Base-by-base conservation (phyloP, 2,329 filamentous ascomycete genomes). In the Phoma sp. region DNA sequence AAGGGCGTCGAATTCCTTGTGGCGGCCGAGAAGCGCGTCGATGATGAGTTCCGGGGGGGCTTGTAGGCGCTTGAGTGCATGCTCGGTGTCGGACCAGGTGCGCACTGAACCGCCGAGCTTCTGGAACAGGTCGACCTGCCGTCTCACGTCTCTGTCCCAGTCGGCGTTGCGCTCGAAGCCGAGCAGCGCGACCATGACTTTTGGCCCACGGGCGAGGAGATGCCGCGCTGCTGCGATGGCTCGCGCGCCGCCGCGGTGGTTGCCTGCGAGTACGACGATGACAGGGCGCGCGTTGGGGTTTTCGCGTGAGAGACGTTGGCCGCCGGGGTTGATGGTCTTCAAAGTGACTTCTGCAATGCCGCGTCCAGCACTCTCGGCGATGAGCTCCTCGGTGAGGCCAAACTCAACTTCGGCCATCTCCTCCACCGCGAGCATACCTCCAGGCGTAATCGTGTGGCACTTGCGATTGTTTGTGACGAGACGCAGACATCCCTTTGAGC, bases 401-500 rank as follows among this genome's bases (percentile, higher is more conserved):
- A 96, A 85, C 63, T 97, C 92, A 37, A 91, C 89, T 56, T 92
- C 88, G 0, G 93, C 92, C 51, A 96, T 90, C 68, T 95, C 93
- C 76, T 98, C 95, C 1, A 98, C 85, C 59, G 95, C 94, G 25
- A 96, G 84, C 85, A 97, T 95, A 70, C 96, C 92, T 35, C 95
- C 80, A 6, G 94, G 85, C 39, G 82, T 83, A 43, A 88, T 79
- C 6, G 82, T 82, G 29, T 85, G 82, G 58, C 85, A 88, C 51
- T 77, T 77, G 46, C 81, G 77, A 57, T 83, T 82, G 29, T 79
- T 84, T 1, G 79, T 77, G n/a, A 77, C 73, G n/a, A 88, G 73
- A 19, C 80, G 79, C 47, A 88, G 78, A 40, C 64, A 76, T 33
- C 66, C 65, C 13, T 57, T 63, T 1, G 67, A 44, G n/a, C 60